Evolutionary conservation across 768 basidiomycete species (phyloP), one percentile per base, ranked within the genome.

Genomic region (Dendrothele bispora): DNA sequence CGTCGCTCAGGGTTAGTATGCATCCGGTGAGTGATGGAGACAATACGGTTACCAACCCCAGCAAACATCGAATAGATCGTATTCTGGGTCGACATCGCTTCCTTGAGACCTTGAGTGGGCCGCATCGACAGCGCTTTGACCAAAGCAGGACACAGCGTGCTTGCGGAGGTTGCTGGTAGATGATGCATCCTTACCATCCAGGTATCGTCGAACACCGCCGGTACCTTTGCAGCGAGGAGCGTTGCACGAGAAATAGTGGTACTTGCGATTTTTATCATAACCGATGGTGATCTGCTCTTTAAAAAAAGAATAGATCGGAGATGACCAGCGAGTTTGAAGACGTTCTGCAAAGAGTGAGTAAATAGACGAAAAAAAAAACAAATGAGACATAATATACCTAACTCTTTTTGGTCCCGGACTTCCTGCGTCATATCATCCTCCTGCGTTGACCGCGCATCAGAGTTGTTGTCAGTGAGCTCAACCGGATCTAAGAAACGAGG

Each of bases 221-320:
- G 29, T 39, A 11, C 44, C 39, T n/a, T 27, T 61, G 40, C 67
- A 67, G 4, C 46, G 21, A 2, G 26, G 43, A 7, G 55, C 57
- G 11, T 41, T 28, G 22, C 65, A 70, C 12, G 46, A 32, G 52
- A 70, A 73, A n/a, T 35, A 54, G 40, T 69, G 68, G n/a, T 37
- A 41, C 12, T 47, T 53, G 6, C 54, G 47, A 6, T 55, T 57
- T 26, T 60, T 39, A 5, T 56, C 47, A 27, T 61, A 49, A 17
- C 48, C 53, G 32, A 68, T 59, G 1, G 12, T 22, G 1, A 59
- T 55, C 0, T 3, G 44, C 0, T 61, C 59, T 1, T 66, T 27
- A 34, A 63, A 72, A 55, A 71, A 70, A 0, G 59, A 64, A 56
- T 73, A 73, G 8, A 67, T 47, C 0, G 66, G 60, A 40, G 66